Base-by-base conservation (phyloP, 2,329 filamentous ascomycete genomes). In the Fusarium pilosicola region DNA sequence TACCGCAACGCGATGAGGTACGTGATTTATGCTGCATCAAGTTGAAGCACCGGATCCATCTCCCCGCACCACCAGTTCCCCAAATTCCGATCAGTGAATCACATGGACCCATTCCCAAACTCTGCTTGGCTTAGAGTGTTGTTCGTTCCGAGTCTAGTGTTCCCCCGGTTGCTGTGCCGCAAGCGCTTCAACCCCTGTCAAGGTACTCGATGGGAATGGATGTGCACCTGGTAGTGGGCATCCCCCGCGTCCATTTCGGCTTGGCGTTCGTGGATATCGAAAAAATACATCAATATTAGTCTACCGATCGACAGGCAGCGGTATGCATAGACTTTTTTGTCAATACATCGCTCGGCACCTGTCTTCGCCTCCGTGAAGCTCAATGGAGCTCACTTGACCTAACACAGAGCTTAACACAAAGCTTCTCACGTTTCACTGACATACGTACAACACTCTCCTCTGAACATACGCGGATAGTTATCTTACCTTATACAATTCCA, bases 341-440 rank as follows among this genome's bases (percentile, higher is more conserved):
- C 70, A 51, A 28, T 17, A 26, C 24, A 28, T 20, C 34, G 28
- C 55, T 65, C 66, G 48, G 52, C 42, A 70, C 24, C 49, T 42
- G 38, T 39, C 45, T 36, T 42, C 34, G 28, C 59, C 36, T 52
- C 28, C 45, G 28, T 52, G 51, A 62, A 66, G 67, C 70, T 73
- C 61, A 34, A 26, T n/a, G 38, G 59, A 74, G 70, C 70, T 74
- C 61, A 73, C 66, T 73, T 74, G 71, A 71, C 71, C 57, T 41
- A 57, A 39, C 57, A 44, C 42, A 71, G 63, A 73, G 67, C 71
- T 71, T 74, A 71, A 74, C 57, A 61, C 54, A 48, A 49, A 74
- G 67, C 71, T 62, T 71, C 57, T 55, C 28, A 46, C 56, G 68
- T 67, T 59, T 71, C 71, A 68, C 49, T 74, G 32, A 44, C 62